A percentile compares a stretch with the other conserved stretches of the same genome.
These are phyloP conservation scores for Diutina pseudorugosa DNA, from an alignment of 1,139 yeast genomes.

Conservation along the genomic window DNA sequence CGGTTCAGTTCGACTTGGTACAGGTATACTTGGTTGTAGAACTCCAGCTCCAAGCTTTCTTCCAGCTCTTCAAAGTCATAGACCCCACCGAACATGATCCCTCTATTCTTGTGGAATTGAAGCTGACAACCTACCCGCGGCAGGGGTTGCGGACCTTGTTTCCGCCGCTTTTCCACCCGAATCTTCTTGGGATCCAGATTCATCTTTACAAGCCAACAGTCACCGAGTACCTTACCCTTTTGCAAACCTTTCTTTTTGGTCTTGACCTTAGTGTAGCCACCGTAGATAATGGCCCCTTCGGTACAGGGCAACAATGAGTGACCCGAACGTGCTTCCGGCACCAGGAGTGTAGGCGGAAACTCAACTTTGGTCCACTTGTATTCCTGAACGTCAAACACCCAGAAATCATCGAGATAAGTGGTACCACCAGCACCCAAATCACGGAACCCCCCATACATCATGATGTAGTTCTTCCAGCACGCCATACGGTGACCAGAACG, in stretches of 20 bases:
- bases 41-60: conserved; percentile 75
- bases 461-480: conserved; percentile 80
- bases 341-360: conserved; percentile 67
- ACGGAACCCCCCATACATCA: conserved; percentile 86
- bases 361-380: conserved; percentile 89
- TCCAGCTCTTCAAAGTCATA: conserved; percentile 92
- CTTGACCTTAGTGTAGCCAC: conserved; percentile 90
- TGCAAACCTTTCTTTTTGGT: conserved; percentile 72
- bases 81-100: conserved; percentile 91
- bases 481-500: conserved; percentile 90
- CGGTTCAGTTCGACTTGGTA: conserved; percentile 80
- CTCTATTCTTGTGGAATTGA: conserved; percentile 85
- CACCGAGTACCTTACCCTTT: conserved; percentile 84
- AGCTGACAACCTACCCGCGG: conserved; percentile 94
- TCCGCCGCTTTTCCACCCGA: conserved; percentile 81
- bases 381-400: conserved; percentile 85
- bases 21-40: conserved; percentile 69
- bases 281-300: conserved; percentile 82
- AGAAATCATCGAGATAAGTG: conserved; percentile 71
- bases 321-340: conserved; percentile 91
- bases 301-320: conserved; percentile 75
- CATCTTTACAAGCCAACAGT: conserved; percentile 84
- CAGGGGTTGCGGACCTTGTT: conserved; percentile 80
- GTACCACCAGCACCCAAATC: conserved; percentile 70
- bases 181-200: conserved; percentile 69